These are phyloP conservation scores for Phenoliferia sp. DNA, from an alignment of 1,284 basidiomycete species.

Conservation along the genomic window DNA sequence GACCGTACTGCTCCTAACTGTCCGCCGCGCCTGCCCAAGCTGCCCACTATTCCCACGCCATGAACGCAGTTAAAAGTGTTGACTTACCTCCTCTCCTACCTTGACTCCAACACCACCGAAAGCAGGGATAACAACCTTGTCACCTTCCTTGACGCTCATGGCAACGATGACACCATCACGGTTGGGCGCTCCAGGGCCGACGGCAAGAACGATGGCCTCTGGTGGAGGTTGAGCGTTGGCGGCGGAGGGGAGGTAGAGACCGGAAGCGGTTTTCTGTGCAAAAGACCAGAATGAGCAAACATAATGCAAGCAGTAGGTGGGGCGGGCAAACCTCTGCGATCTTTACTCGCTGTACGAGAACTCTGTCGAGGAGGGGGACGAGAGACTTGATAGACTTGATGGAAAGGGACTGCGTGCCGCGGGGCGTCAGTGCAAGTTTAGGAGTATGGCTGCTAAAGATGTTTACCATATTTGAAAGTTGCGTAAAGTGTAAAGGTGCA, in stretches of 20 bases:
- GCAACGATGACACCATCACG: slow-evolving; percentile 78
- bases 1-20: not conserved
- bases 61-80: not conserved
- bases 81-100: slow-evolving; percentile 87
- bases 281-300: not conserved
- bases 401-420: slow-evolving; percentile 52
- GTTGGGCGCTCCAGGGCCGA: slow-evolving; percentile 85
- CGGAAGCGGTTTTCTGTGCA: slow-evolving; percentile 81
- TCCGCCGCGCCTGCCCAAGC: not conserved
- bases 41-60: not conserved
- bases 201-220: slow-evolving; percentile 93
- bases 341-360: slow-evolving; percentile 96
- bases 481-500: not conserved
- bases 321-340: slow-evolving; percentile 48
- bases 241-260: slow-evolving; percentile 88
- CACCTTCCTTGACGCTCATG: slow-evolving; percentile 75
- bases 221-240: slow-evolving; percentile 78
- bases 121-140: slow-evolving; percentile 86
- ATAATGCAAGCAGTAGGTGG: not conserved
- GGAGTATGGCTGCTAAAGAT: not conserved
- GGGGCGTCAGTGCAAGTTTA: not conserved
- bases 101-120: slow-evolving; percentile 97
- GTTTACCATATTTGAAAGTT: not conserved
- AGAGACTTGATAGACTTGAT: slow-evolving; percentile 93
- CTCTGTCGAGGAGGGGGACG: slow-evolving; percentile 89